Conservation (phyloP, 306 rosid genomes). For the Prunus kanzakura region DNA sequence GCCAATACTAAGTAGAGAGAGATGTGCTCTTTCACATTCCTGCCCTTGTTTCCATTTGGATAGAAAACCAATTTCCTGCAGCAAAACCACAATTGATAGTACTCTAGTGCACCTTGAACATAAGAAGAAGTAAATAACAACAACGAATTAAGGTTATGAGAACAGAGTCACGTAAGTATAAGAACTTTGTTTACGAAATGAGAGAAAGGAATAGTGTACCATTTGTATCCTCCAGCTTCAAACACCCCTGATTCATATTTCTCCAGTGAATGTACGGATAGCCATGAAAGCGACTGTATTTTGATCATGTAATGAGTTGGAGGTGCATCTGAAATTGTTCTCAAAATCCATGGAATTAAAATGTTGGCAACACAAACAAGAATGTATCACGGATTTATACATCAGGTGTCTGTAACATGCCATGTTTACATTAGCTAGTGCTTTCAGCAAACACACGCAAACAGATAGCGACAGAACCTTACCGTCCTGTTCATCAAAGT, state of each 20-base stretch:
- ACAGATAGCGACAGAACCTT: background rate
- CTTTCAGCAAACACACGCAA: background rate
- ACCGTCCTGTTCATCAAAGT: constrained; percentile 33
- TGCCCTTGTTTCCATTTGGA: constrained; percentile 9
- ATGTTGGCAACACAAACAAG: background rate
- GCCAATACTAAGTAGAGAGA: constrained; percentile 59
- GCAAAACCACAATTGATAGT: background rate
- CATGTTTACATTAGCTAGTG: background rate
- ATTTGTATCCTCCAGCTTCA: constrained; percentile 17
- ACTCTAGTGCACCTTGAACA: background rate
- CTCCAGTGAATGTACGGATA: constrained; percentile 36
- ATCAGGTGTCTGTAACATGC: too few relatives aligned
- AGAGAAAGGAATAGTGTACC: too few relatives aligned
- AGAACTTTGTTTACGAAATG: too few relatives aligned
- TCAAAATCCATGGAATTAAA: constrained; percentile 33
- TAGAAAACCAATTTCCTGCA: constrained; percentile 20
- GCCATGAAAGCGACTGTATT: constrained; percentile 46
- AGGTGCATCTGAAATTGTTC: constrained; percentile 39
- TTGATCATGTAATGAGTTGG: constrained; percentile 50
- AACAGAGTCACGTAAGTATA: constrained; percentile 10
- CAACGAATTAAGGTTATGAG: background rate
- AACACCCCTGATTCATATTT: constrained; percentile 52
- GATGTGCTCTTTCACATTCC: constrained; percentile 48
- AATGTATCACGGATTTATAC: too few relatives aligned
- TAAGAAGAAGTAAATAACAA: background rate